These are phyloP conservation scores for Gracilaria domingensis DNA, from an alignment of 23 red algal genomes.

Conservation along the genomic window DNA sequence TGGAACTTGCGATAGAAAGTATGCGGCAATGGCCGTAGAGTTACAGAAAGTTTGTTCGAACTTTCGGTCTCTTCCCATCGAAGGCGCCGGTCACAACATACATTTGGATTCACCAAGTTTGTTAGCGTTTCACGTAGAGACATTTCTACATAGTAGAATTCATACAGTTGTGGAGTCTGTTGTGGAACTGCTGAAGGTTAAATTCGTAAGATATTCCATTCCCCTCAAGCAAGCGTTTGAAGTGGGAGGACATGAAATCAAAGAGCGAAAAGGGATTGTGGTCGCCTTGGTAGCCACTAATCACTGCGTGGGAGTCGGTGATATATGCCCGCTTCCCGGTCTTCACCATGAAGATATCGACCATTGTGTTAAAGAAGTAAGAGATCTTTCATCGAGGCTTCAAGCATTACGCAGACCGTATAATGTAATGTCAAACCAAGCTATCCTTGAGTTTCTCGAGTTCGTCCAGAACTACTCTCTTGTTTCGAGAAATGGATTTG, in stretches of 20 bases:
- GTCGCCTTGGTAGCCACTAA: conserved; percentile 9
- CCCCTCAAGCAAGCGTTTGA: conserved; percentile 14
- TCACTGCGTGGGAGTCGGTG: conserved; percentile 25
- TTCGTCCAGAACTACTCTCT: not conserved
- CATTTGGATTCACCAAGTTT: not conserved
- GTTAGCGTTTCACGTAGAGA: not conserved
- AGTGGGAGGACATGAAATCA: conserved; percentile 32
- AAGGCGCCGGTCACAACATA: conserved; percentile 62
- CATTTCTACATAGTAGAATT: not conserved
- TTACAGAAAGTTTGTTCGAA: conserved; percentile 9
- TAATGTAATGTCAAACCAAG: not conserved
- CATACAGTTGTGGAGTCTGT: not conserved
- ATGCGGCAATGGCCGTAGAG: not conserved
- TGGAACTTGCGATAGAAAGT: conserved; percentile 50
- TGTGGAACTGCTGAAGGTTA: not conserved
- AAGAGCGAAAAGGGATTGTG: conserved; percentile 22
- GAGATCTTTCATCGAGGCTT: not conserved
- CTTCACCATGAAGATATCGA: conserved; percentile 37
- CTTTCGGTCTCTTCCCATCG: not conserved
- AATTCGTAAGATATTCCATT: not conserved
- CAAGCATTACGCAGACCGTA: not conserved
- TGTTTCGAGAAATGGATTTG: conserved; percentile 35
- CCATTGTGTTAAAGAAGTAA: conserved; percentile 12
- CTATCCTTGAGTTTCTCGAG: not conserved
- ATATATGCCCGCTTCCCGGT: conserved; percentile 61